These are phyloP conservation scores for Fusarium sp. DNA, from an alignment of 2,329 filamentous ascomycete species.

Conservation along the genomic window DNA sequence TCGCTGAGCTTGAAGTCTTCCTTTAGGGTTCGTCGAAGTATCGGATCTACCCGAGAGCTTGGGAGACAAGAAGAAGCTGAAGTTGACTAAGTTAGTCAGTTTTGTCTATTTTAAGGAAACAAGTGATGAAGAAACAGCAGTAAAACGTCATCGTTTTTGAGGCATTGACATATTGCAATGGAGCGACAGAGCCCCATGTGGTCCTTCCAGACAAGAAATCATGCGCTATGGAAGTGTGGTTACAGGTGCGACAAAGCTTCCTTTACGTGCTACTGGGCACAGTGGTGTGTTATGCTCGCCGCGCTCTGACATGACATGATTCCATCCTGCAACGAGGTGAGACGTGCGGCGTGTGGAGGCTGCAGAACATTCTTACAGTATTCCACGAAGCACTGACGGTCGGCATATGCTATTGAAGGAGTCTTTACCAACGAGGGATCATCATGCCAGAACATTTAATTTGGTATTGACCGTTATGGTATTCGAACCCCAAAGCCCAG, in stretches of 20 bases:
- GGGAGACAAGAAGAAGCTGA: background rate
- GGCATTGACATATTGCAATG: constrained; percentile 8
- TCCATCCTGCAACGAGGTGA: constrained; percentile 27
- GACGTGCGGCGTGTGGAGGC: constrained; percentile 22
- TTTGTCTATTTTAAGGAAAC: constrained; percentile 6
- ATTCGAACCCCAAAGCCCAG: background rate
- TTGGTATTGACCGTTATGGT: constrained; percentile 16
- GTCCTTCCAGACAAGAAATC: constrained; percentile 1
- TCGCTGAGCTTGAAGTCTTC: background rate
- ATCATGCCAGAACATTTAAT: constrained; percentile 13
- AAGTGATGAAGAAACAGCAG: background rate
- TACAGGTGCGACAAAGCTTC: constrained; percentile 19
- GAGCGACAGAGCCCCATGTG: constrained; percentile 2
- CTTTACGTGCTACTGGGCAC: constrained; percentile 22
- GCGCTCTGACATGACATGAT: constrained; percentile 18
- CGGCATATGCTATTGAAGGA: constrained; percentile 2
- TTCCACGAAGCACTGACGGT: constrained; percentile 12
- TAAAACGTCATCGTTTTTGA: constrained; percentile 6
- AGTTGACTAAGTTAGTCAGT: background rate
- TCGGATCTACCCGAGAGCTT: background rate
- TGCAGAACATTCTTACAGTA: constrained; percentile 8
- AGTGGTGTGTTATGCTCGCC: constrained; percentile 13
- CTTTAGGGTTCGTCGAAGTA: background rate
- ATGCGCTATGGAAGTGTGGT: constrained; percentile 4
- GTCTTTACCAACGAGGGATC: constrained; percentile 20